Percentiles rank a stretch among this genome's conserved stretches.
phyloP scores from a whole-genome alignment of 176 grass and related monocot species.

The Themeda triandra region DNA sequence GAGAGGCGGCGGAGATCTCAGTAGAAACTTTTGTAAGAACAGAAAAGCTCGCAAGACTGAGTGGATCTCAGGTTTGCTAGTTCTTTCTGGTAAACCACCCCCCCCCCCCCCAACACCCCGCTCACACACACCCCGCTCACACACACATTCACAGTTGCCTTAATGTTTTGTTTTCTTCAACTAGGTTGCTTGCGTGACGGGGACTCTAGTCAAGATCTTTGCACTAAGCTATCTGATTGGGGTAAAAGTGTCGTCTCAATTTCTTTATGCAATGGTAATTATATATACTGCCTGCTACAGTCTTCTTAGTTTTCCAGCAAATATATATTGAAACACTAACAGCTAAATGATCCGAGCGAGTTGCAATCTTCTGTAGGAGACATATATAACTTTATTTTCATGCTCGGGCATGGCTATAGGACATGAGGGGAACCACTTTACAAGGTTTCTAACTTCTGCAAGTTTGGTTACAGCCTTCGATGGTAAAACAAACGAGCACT shows the following conservation, averaged over 20 bases:
- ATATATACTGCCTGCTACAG: not conserved
- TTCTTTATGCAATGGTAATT: not conserved
- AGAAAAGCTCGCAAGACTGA: not conserved
- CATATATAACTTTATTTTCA: not conserved
- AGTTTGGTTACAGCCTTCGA: not conserved
- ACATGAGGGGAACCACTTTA: not conserved
- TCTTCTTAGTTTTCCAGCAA: not conserved
- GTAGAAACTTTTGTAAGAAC: not conserved
- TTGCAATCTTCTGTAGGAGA: not conserved
- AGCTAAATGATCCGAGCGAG: not conserved
- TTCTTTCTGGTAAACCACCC: not conserved
- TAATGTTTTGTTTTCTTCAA: not conserved
- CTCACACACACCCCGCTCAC: no score
- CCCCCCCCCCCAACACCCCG: not conserved
- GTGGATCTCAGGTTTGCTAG: not conserved
- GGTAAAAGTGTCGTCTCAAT: not conserved
- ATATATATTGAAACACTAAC: not conserved
- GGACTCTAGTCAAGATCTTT: not conserved
- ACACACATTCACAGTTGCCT: not conserved
- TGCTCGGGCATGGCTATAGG: not conserved
- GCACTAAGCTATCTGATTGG: not conserved
- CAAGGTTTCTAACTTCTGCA: not conserved
- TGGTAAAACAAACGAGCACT: not conserved
- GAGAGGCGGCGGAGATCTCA: not conserved
- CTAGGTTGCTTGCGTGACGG: not conserved